These are phyloP conservation scores for Metroxylon sagu DNA, from an alignment of 176 grass and related monocot species.

Conservation along the genomic window DNA sequence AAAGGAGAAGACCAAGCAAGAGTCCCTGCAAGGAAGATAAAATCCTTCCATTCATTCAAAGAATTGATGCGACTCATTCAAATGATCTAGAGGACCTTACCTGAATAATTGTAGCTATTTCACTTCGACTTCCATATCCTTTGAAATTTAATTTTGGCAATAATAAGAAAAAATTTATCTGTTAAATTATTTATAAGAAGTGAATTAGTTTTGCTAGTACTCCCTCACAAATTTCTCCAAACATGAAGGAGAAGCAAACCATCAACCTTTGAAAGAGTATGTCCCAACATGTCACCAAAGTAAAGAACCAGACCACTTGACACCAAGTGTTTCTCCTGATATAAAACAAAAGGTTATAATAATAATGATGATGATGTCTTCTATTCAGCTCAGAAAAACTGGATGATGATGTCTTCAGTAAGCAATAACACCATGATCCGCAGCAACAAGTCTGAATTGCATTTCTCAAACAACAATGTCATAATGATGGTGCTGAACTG, in stretches of 20 bases:
- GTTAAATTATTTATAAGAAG: conserved; percentile 8
- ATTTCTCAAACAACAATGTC: too few species aligned
- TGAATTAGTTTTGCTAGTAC: conserved; percentile 12
- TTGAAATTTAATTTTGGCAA: conserved; percentile 33
- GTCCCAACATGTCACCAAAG: conserved; percentile 68
- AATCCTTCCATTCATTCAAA: conserved; percentile 1
- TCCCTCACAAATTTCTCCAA: neutral
- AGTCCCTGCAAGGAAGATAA: conserved; percentile 42
- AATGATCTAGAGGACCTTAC: conserved; percentile 29
- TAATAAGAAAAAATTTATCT: conserved; percentile 30
- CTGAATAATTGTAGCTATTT: conserved; percentile 78
- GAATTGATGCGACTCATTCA: conserved; percentile 9
- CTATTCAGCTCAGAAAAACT: too few species aligned
- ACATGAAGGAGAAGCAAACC: neutral
- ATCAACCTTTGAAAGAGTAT: conserved; percentile 62
- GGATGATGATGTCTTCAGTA: too few species aligned
- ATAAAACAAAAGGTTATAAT: conserved; percentile 20
- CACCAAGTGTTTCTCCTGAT: conserved; percentile 81
- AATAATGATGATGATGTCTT: too few species aligned
- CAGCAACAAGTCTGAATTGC: too few species aligned
- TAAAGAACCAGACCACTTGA: conserved; percentile 73
- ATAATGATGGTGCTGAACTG: too few species aligned
- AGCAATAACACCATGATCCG: too few species aligned
- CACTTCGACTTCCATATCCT: conserved; percentile 40
- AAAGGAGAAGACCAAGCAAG: conserved; percentile 73